Evolutionary conservation across 805 yeast species (phyloP).

Genomic region (Wickerhamiella qilinensis): DNA sequence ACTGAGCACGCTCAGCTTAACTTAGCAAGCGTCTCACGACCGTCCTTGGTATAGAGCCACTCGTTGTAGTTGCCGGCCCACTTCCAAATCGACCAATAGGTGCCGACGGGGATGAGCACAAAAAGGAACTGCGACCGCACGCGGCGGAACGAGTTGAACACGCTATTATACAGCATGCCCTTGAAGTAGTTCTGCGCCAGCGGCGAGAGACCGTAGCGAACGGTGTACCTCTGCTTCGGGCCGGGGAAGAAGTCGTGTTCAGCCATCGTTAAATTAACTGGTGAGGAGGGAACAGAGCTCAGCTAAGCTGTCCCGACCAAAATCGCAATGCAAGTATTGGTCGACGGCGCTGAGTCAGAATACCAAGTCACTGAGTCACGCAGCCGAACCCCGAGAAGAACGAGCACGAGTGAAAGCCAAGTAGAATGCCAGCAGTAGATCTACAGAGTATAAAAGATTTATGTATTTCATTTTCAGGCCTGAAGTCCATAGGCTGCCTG

Average conservation of each 20-base stretch:
- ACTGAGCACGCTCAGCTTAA: neutral
- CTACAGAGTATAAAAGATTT: too few relatives aligned
- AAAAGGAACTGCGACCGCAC: slow-evolving; percentile 69
- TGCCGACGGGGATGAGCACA: slow-evolving; percentile 57
- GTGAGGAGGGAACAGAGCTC: neutral
- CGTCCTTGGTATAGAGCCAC: slow-evolving; percentile 92
- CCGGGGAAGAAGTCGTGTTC: slow-evolving; percentile 11
- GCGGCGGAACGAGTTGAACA: slow-evolving; percentile 92
- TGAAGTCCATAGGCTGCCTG: slow-evolving; percentile 8
- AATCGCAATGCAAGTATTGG: too few relatives aligned
- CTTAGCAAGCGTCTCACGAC: slow-evolving; percentile 71
- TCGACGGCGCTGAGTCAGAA: neutral
- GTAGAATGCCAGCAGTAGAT: neutral
- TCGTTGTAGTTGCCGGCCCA: slow-evolving; percentile 77
- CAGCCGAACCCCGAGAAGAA: too few relatives aligned
- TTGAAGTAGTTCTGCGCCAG: slow-evolving; percentile 85
- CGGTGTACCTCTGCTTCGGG: slow-evolving; percentile 22
- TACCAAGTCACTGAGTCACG: too few relatives aligned
- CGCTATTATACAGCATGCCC: slow-evolving; percentile 68
- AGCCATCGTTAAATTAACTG: slow-evolving; percentile 15
- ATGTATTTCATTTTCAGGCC: too few relatives aligned
- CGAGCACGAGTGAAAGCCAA: too few relatives aligned
- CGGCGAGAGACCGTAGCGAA: slow-evolving; percentile 83
- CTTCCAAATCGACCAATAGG: slow-evolving; percentile 79
- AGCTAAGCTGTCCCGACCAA: too few relatives aligned